Percentiles rank a stretch among this genome's conserved stretches.
Evolutionary conservation across 2,329 filamentous ascomycete species (phyloP).

Genomic region (Aspergillus intermedius): DNA sequence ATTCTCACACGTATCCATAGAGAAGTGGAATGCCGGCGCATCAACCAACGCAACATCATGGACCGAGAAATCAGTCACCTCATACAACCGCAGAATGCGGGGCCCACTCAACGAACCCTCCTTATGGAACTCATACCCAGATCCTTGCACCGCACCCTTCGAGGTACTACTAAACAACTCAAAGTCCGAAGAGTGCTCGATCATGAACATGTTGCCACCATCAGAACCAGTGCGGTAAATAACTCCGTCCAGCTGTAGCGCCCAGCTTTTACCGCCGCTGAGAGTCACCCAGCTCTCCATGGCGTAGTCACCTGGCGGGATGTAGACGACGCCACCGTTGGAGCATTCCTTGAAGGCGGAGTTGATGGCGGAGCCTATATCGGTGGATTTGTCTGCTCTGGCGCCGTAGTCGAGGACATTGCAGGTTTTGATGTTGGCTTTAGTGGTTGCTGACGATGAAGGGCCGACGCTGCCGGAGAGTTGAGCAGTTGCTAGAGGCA

Average conservation of each 20-base stretch:
- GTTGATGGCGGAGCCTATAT: slow-evolving; percentile 44
- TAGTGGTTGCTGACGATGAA: slow-evolving; percentile 6
- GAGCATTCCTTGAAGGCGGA: slow-evolving; percentile 48
- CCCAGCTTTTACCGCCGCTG: slow-evolving; percentile 43
- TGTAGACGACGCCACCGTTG: slow-evolving; percentile 44
- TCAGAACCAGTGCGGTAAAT: slow-evolving; percentile 48
- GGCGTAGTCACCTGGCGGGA: slow-evolving; percentile 46
- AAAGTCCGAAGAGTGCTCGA: slow-evolving; percentile 46
- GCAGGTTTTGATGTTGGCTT: slow-evolving; percentile 32
- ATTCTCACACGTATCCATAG: slow-evolving; percentile 45
- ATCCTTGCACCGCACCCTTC: slow-evolving; percentile 48
- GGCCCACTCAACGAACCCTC: slow-evolving; percentile 36
- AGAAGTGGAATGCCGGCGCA: slow-evolving; percentile 46
- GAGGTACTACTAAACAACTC: slow-evolving; percentile 50
- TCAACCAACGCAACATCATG: slow-evolving; percentile 47
- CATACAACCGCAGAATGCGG: slow-evolving; percentile 41
- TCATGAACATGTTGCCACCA: slow-evolving; percentile 49
- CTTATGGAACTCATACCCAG: slow-evolving; percentile 45
- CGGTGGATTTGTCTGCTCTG: slow-evolving; percentile 46
- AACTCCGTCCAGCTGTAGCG: slow-evolving; percentile 48
- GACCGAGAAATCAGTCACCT: slow-evolving; percentile 43
- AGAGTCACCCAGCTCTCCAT: slow-evolving; percentile 47
- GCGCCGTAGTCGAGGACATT: slow-evolving; percentile 50
- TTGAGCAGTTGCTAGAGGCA: slow-evolving; percentile 6
- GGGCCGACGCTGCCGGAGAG: slow-evolving; percentile 12